phyloP scores from a whole-genome alignment of 495 filamentous ascomycete species.

The Bryoglossum gracile region DNA sequence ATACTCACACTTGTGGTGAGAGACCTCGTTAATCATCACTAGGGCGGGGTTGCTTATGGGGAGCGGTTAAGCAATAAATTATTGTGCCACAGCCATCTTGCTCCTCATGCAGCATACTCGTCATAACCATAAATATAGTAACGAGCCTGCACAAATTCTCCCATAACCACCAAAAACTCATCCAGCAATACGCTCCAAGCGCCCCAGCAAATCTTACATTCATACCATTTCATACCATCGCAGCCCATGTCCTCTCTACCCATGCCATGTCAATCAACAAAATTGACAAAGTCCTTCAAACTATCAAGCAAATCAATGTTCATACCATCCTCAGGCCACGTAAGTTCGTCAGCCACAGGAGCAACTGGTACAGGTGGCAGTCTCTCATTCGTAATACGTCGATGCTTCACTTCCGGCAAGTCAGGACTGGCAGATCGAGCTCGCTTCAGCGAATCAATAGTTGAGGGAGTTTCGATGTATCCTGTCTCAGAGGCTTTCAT shows the following conservation, averaged over 20 bases:
- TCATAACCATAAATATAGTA: too few relatives aligned
- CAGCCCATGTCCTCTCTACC: neutral
- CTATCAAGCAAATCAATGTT: constrained; percentile 40
- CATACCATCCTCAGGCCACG: constrained; percentile 41
- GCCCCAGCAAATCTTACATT: neutral
- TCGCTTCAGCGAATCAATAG: constrained; percentile 2
- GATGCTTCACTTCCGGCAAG: constrained; percentile 7
- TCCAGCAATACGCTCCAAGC: too few relatives aligned
- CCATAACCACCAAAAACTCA: too few relatives aligned
- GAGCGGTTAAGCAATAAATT: too few relatives aligned
- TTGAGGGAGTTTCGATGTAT: neutral
- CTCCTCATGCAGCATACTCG: too few relatives aligned
- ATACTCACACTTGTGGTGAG: too few relatives aligned
- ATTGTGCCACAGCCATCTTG: too few relatives aligned
- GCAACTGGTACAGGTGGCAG: neutral
- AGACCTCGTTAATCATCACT: too few relatives aligned
- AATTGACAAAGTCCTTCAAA: constrained; percentile 42
- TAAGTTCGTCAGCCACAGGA: constrained; percentile 28
- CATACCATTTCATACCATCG: neutral
- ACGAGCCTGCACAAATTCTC: too few relatives aligned
- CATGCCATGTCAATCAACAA: constrained; percentile 33
- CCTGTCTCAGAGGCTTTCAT: neutral
- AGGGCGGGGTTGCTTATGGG: too few relatives aligned
- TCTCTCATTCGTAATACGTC: constrained; percentile 5
- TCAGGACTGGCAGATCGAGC: constrained; percentile 9